Evolutionary conservation across 2,329 filamentous ascomycete species (phyloP).

Genomic region (Trichoderma pleuroti): DNA sequence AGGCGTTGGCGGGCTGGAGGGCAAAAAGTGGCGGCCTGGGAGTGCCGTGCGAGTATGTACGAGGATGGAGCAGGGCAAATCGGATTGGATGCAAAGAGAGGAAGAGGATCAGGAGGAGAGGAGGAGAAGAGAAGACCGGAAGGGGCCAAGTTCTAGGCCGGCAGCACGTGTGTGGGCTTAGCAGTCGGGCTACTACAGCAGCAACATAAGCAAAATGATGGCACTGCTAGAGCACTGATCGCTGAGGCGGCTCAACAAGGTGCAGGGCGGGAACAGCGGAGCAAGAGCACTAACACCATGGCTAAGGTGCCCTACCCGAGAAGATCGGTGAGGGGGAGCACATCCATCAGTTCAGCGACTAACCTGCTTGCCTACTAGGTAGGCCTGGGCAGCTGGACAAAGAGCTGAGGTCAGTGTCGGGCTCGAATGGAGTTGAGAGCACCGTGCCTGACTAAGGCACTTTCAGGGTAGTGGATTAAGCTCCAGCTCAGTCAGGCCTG

Average conservation of each 20-base stretch:
- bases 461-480: background rate
- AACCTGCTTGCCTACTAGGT: background rate
- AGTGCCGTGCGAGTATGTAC: background rate
- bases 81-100: background rate
- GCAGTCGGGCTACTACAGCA: too few relatives aligned
- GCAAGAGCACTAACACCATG: background rate
- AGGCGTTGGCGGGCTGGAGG: background rate
- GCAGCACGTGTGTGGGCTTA: background rate
- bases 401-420: background rate
- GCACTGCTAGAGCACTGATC: background rate
- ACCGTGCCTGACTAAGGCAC: background rate
- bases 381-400: background rate
- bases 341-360: background rate
- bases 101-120: background rate
- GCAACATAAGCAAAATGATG: background rate
- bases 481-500: too few relatives aligned
- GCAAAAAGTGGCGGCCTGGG: background rate
- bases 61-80: background rate
- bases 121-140: background rate
- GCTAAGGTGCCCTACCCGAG: slow-evolving; percentile 14
- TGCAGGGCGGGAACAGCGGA: background rate
- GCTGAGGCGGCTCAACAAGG: background rate
- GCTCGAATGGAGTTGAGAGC: background rate
- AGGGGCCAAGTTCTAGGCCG: background rate
- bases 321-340: background rate